Base-by-base conservation (phyloP, 352 stramenopile genomes). In the Phytophthora rubi region DNA sequence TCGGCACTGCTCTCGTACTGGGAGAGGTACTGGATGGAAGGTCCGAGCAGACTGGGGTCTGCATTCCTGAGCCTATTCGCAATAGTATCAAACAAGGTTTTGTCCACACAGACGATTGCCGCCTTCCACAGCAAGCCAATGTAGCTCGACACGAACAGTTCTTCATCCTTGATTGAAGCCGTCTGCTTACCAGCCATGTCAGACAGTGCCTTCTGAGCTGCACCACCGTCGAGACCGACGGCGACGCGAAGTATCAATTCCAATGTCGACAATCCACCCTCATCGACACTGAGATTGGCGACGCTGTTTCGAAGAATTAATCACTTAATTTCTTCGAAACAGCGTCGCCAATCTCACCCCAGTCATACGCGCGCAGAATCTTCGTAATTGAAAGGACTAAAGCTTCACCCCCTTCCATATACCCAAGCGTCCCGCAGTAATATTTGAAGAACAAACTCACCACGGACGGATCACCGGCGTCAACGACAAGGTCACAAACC, bases 391-490 rank as follows among this genome's bases (percentile, higher is more conserved):
- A 30, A 33, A 45, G 23, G 1, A 53, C 51, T 1, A 72, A 33
- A 7, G 35, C 37, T 18, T 51, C 28, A 35, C 70, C 69, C 15
- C 15, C 56, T 49, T 69, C n/a, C 13, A 63, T 7, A 32, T 26
- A 15, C 18, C 13, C 15, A 18, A 59, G 23, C 16, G 45, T 16
- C 0, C 51, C 23, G 18, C 64, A 62, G n/a, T 58, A 48, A 2
- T 58, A 33, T 9, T 61, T 44, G 21, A 76, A 69, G 37, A 73
- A 76, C 12, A 58, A 65, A 10, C 23, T 26, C 2, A 47, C 61
- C 21, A 65, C 37, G 7, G 30, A 5, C n/a, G 42, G 26, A 8
- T 67, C 67, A 15, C 30, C 44, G 13, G 61, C 45, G 15, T 75
- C 57, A 6, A 48, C n/a, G 1, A 59, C 37, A 5, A 75, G 33